These are phyloP conservation scores for Emydomyces testavorans DNA, from an alignment of 2,329 filamentous ascomycete genomes.

Conservation along the genomic window DNA sequence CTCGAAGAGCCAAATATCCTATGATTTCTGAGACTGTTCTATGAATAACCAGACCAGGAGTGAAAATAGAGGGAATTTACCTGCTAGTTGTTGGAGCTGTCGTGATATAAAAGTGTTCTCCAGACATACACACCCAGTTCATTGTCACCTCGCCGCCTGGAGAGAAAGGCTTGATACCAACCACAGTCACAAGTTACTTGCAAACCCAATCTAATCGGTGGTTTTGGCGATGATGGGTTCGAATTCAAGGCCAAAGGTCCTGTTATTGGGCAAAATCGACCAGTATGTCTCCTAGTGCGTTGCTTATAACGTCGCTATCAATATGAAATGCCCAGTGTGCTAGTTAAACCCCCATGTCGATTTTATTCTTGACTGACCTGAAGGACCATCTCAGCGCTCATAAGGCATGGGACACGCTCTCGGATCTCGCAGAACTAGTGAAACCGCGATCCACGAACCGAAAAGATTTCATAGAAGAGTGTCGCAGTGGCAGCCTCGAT, in stretches of 20 bases:
- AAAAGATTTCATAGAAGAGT: conserved; percentile 57
- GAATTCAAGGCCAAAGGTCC: conserved; percentile 44
- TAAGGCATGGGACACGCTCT: conserved; percentile 13
- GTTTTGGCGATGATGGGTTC: conserved; percentile 15
- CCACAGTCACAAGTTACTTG: background rate
- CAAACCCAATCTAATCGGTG: too few species aligned
- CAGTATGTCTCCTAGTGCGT: conserved; percentile 43
- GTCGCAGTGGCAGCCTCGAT: conserved; percentile 52
- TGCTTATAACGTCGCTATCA: too few species aligned
- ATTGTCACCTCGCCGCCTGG: background rate
- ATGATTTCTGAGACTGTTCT: too few species aligned
- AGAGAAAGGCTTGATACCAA: background rate
- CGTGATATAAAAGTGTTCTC: too few species aligned
- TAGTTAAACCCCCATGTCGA: conserved; percentile 8
- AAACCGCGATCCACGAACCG: conserved; percentile 51
- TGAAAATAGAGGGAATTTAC: too few species aligned
- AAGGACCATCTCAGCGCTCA: conserved; percentile 14
- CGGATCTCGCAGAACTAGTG: conserved; percentile 52
- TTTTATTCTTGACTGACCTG: conserved; percentile 6
- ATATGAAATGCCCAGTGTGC: background rate
- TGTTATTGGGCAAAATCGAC: conserved; percentile 52
- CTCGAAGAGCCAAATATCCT: too few species aligned
- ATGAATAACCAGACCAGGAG: too few species aligned
- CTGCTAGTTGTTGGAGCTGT: too few species aligned
- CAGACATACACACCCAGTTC: too few species aligned